phyloP scores from a whole-genome alignment of 306 rosid genomes.

The Inga leiocalycina region DNA sequence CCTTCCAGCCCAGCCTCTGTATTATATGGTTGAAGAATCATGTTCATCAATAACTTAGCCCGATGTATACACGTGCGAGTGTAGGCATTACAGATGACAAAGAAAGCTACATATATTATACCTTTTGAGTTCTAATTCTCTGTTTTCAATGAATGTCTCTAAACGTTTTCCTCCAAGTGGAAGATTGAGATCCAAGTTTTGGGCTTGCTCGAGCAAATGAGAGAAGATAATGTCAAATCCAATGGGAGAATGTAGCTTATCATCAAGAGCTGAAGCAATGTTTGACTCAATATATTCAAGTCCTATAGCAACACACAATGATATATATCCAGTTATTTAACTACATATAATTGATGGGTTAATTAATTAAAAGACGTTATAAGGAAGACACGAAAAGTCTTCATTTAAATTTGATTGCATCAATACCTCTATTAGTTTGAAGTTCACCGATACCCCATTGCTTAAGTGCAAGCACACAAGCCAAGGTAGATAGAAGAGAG shows the following conservation, averaged over 20 bases:
- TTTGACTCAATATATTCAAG: constrained; percentile 67
- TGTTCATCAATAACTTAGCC: neutral
- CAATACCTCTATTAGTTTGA: constrained; percentile 60
- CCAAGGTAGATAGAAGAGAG: constrained; percentile 72
- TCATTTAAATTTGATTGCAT: neutral
- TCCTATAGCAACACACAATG: constrained; percentile 47
- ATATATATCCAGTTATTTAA: neutral
- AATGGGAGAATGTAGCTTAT: constrained; percentile 64
- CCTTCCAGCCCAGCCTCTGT: constrained; percentile 34
- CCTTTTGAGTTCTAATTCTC: neutral
- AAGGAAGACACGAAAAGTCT: neutral
- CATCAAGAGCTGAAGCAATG: constrained; percentile 60
- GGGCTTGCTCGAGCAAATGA: neutral
- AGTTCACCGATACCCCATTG: constrained; percentile 66
- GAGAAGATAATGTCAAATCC: constrained; percentile 58
- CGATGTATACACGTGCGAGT: neutral
- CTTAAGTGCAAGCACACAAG: constrained; percentile 33
- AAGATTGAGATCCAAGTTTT: neutral
- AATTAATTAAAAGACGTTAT: neutral
- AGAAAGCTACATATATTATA: neutral
- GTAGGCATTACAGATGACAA: neutral
- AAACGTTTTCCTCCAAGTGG: neutral
- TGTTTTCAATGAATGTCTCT: neutral
- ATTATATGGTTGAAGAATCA: neutral
- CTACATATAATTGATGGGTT: neutral